These are phyloP conservation scores for Flaveria trinervia DNA, from an alignment of 129 eudicot genomes.

Conservation along the genomic window DNA sequence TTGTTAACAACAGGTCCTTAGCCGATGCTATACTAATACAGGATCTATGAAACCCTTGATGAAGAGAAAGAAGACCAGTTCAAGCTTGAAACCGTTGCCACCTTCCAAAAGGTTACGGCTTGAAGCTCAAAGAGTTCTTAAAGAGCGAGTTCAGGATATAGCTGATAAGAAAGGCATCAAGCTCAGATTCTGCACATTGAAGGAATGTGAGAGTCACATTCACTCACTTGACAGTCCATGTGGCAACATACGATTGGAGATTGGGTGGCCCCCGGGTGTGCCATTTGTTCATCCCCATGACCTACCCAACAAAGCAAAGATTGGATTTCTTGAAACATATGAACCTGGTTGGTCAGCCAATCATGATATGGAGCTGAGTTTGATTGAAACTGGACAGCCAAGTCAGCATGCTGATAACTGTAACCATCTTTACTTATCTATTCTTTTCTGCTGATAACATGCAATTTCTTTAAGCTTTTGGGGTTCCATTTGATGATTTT, in stretches of 20 bases:
- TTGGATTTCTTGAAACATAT: slow-evolving; percentile 93
- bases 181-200: slow-evolving; percentile 82
- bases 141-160: slow-evolving; percentile 93
- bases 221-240: slow-evolving; percentile 84
- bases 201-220: slow-evolving; percentile 91
- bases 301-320: slow-evolving; percentile 96
- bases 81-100: slow-evolving; percentile 78
- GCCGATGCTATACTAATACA: slow-evolving; percentile 90
- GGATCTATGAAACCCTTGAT: slow-evolving; percentile 80
- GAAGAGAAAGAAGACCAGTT: slow-evolving; percentile 67
- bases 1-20: slow-evolving; percentile 81
- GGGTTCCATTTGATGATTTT: too few species aligned
- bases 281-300: slow-evolving; percentile 99
- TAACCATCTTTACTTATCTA: slow-evolving; percentile 22
- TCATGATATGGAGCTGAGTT: slow-evolving; percentile 80
- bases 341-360: slow-evolving; percentile 98
- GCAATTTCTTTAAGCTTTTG: too few species aligned
- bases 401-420: slow-evolving; percentile 57
- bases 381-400: slow-evolving; percentile 64
- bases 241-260: slow-evolving; percentile 43
- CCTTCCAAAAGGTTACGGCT: slow-evolving; percentile 96
- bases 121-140: slow-evolving; percentile 65
- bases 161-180: slow-evolving; percentile 97
- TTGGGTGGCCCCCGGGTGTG: slow-evolving; percentile 51
- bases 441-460: not conserved